These are phyloP conservation scores for Malassezia cuniculi DNA, from an alignment of 1,284 basidiomycete species.

Conservation along the genomic window DNA sequence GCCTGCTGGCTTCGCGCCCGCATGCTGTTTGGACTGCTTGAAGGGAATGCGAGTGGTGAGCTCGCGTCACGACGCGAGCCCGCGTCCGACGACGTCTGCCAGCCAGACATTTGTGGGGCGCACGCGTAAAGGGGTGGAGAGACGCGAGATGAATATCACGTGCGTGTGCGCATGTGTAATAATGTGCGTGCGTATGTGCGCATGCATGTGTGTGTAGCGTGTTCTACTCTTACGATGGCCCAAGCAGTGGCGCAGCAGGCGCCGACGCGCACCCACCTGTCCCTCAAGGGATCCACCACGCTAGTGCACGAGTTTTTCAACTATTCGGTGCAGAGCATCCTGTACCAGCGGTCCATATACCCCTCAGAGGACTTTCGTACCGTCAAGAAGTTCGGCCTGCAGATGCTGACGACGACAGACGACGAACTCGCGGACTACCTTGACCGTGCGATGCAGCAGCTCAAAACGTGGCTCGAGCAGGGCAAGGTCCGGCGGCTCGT, in stretches of 20 bases:
- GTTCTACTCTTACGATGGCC: constrained; percentile 5
- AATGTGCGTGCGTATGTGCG: too few species aligned
- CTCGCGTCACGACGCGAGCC: constrained; percentile 14
- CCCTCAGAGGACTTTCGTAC: constrained; percentile 79
- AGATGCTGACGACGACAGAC: constrained; percentile 85
- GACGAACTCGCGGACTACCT: constrained; percentile 83
- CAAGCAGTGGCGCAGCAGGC: constrained; percentile 17
- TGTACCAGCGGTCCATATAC: constrained; percentile 94
- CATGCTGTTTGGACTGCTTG: constrained; percentile 33
- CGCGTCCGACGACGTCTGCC: background rate
- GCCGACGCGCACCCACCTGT: constrained; percentile 46
- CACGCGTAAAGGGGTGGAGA: background rate
- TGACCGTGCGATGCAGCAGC: constrained; percentile 72
- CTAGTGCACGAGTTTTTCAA: constrained; percentile 99
- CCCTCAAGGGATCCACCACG: constrained; percentile 83
- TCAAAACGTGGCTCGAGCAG: constrained; percentile 64
- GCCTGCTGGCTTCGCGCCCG: background rate
- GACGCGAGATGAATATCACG: constrained; percentile 2
- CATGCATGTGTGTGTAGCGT: too few species aligned
- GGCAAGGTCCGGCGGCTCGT: constrained; percentile 83
- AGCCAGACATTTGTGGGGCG: constrained; percentile 1
- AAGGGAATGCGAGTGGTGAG: constrained; percentile 33
- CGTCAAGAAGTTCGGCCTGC: constrained; percentile 84
- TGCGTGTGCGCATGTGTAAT: background rate
- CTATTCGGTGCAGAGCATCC: constrained; percentile 66